Conservation (phyloP, 345 rosid genomes). For the Acer yangbiense region DNA sequence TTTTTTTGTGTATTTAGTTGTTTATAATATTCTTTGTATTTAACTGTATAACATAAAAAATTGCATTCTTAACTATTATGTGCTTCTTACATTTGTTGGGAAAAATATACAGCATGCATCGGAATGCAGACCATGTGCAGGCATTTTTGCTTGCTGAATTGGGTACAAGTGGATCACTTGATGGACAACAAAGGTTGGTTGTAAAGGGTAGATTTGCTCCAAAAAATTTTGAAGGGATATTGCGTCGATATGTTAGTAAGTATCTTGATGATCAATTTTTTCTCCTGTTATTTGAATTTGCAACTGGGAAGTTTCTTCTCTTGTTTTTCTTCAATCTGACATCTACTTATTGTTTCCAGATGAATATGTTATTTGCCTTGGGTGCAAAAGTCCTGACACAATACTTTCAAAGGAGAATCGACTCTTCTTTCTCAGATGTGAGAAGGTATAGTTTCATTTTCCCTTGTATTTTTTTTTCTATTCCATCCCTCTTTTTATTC, state of each 20-base stretch:
- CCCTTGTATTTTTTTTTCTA: not conserved
- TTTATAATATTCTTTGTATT: not conserved
- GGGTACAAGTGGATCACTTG: conserved; percentile 96
- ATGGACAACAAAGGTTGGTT: conserved; percentile 88
- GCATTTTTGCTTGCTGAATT: conserved; percentile 86
- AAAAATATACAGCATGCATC: conserved; percentile 67
- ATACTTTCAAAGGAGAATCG: conserved; percentile 73
- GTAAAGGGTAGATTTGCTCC: conserved; percentile 95
- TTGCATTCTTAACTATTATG: not conserved
- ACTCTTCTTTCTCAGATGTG: conserved; percentile 71
- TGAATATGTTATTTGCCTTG: conserved; percentile 62
- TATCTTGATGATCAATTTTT: conserved; percentile 18
- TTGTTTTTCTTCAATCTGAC: not conserved
- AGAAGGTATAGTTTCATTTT: conserved; percentile 46
- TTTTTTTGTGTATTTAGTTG: not conserved
- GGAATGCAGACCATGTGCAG: conserved; percentile 95
- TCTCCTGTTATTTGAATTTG: not conserved
- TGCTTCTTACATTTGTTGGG: not conserved
- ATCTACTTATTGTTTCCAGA: conserved; percentile 31
- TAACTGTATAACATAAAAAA: not conserved
- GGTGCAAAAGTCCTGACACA: conserved; percentile 75
- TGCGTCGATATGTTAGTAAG: conserved; percentile 89
- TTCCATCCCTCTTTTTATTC: no score
- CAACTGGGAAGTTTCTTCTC: not conserved
- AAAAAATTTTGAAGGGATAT: conserved; percentile 83